phyloP scores from a whole-genome alignment of 1,284 basidiomycete species.

The Vanrija humicola region DNA sequence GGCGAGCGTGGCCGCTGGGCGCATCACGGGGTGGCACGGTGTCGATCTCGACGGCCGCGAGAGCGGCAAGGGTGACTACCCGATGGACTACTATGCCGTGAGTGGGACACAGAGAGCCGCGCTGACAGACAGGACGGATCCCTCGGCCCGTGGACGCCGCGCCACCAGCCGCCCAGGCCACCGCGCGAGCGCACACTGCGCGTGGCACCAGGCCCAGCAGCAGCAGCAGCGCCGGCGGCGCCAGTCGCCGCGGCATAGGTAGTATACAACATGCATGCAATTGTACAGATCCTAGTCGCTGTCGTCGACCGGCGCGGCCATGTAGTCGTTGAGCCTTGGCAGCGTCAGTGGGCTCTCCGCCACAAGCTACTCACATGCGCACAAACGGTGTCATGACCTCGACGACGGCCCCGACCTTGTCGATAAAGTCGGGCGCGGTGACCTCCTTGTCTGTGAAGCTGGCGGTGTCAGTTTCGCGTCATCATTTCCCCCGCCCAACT shows the following conservation, averaged over 20 bases:
- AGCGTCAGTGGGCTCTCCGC: not conserved
- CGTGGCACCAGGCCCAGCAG: not conserved
- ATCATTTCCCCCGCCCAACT: conserved; percentile 25
- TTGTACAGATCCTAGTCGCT: not conserved
- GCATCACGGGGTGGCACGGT: conserved; percentile 53
- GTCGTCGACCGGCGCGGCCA: not conserved
- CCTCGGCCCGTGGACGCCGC: conserved; percentile 49
- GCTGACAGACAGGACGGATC: conserved; percentile 23
- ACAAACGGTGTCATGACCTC: conserved; percentile 68
- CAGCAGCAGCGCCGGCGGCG: not conserved
- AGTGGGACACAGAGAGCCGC: conserved; percentile 54
- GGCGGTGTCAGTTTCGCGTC: conserved; percentile 4
- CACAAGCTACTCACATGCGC: conserved; percentile 60
- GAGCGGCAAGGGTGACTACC: conserved; percentile 58
- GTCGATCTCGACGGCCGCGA: conserved; percentile 34
- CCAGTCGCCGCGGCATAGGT: not conserved
- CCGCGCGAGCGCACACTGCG: not conserved
- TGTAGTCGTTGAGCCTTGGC: conserved; percentile 4
- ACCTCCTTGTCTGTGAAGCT: conserved; percentile 77
- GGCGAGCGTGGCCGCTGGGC: conserved; percentile 78
- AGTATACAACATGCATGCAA: too few species aligned
- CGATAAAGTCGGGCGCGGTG: conserved; percentile 61
- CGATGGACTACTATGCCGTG: conserved; percentile 95
- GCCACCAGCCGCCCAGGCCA: conserved; percentile 25
- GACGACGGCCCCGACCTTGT: conserved; percentile 58